phyloP scores from a whole-genome alignment of 2,329 filamentous ascomycete genomes.

The Lasiodiplodia sp. region DNA sequence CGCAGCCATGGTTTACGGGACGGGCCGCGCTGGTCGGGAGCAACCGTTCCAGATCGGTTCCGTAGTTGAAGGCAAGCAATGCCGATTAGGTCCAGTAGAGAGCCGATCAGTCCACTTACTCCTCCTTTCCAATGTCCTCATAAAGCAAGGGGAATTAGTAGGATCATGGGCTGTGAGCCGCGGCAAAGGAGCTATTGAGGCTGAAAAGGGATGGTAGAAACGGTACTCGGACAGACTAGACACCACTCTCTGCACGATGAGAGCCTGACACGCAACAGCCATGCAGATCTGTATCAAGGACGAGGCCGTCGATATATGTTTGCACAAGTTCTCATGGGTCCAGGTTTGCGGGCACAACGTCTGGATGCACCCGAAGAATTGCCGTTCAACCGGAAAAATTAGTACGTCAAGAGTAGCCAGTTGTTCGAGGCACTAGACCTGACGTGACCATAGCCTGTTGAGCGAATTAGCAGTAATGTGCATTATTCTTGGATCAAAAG shows the following conservation, averaged over 20 bases:
- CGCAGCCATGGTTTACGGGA: background rate
- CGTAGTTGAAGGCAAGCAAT: background rate
- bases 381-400: background rate
- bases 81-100: background rate
- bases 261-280: no score
- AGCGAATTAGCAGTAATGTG: background rate
- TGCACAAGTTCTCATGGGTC: background rate
- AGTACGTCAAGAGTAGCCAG: background rate
- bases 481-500: background rate
- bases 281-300: no score
- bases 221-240: no score
- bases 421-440: background rate
- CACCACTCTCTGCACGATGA: no score
- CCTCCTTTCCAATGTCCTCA: background rate
- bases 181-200: background rate
- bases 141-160: background rate
- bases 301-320: background rate
- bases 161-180: background rate
- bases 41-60: background rate
- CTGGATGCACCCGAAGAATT: background rate
- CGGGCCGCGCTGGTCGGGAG: slow-evolving; percentile 7
- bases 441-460: background rate
- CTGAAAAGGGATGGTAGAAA: background rate
- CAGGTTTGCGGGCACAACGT: background rate
- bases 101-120: background rate